Conservation (phyloP, 768 basidiomycete species). For the Termitomyces sp. region DNA sequence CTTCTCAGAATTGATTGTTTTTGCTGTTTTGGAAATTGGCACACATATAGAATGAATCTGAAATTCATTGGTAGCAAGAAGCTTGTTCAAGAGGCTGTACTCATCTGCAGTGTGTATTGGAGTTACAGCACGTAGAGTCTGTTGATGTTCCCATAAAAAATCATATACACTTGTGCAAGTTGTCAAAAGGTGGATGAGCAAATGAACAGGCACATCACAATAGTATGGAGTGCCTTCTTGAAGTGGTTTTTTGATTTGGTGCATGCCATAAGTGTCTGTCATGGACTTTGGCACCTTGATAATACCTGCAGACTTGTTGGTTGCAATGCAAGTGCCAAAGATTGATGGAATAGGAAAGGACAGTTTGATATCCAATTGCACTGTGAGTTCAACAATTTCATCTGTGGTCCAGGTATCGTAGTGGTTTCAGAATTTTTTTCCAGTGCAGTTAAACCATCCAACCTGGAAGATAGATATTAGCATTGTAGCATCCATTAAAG, state of each 20-base stretch:
- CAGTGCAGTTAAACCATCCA: background rate
- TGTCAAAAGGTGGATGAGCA: background rate
- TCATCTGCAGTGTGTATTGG: background rate
- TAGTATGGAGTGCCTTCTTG: background rate
- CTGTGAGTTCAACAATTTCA: background rate
- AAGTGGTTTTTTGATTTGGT: background rate
- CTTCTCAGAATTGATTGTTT: background rate
- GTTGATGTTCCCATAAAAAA: background rate
- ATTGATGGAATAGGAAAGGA: background rate
- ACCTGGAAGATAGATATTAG: no score
- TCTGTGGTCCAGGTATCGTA: background rate
- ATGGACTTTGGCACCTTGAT: background rate
- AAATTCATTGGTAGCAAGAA: background rate
- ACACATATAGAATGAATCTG: no score
- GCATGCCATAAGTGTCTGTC: background rate
- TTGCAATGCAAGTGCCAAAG: background rate
- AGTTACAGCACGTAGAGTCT: background rate
- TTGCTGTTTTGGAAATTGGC: no score
- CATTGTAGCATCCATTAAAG: no score
- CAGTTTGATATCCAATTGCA: background rate
- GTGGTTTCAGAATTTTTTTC: background rate
- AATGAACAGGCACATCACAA: background rate
- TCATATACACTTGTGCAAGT: background rate
- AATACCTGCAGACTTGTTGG: background rate
- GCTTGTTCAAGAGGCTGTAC: background rate